These are phyloP conservation scores for Cucurbita argyrosperma DNA, from an alignment of 306 rosid species.

Conservation along the genomic window DNA sequence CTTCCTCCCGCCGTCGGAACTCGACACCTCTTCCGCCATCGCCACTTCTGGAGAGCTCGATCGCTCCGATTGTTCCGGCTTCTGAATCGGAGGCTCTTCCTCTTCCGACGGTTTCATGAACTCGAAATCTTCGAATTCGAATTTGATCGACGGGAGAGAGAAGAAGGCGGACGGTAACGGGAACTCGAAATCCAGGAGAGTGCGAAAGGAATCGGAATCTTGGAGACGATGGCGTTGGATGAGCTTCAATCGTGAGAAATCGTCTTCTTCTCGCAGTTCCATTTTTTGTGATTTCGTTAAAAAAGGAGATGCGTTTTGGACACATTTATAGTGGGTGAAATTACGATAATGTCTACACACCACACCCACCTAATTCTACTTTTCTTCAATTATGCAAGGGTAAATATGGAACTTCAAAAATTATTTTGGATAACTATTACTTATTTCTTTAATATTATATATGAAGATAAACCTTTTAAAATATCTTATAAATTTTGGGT, in stretches of 20 bases:
- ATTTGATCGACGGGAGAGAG: background rate
- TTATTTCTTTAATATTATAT: no score
- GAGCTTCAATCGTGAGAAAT: background rate
- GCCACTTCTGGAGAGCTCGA: background rate
- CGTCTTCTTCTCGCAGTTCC: background rate
- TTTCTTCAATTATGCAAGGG: background rate
- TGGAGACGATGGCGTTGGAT: background rate
- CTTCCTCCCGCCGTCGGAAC: slow-evolving; percentile 13
- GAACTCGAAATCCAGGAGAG: background rate
- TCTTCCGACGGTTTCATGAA: background rate
- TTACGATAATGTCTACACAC: background rate
- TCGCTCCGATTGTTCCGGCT: background rate
- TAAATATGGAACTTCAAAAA: background rate
- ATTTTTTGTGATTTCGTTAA: background rate
- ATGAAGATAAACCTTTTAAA: no score
- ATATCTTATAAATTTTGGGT: no score
- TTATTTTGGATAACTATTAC: no score
- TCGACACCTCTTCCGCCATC: background rate
- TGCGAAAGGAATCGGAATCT: background rate
- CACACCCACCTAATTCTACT: background rate
- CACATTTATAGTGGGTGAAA: background rate
- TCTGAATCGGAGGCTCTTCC: background rate
- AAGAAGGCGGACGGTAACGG: background rate
- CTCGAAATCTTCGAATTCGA: background rate
- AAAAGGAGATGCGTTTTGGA: background rate